These are phyloP conservation scores for Torulaspora indica DNA, from an alignment of 805 yeast species.

Conservation along the genomic window DNA sequence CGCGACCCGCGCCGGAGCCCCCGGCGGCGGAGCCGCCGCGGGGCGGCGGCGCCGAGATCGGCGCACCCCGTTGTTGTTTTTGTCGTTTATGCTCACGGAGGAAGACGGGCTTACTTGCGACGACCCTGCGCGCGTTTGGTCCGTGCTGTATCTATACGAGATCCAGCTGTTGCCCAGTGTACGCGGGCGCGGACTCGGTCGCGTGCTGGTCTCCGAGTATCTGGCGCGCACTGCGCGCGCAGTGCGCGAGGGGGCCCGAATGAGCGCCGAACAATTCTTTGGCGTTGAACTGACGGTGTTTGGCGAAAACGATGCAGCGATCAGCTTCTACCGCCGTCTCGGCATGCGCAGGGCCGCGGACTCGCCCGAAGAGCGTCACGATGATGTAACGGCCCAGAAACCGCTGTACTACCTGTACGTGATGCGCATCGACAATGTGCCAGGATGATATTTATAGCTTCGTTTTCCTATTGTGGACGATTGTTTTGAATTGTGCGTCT, in stretches of 20 bases:
- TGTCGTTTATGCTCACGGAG: slow-evolving; percentile 30
- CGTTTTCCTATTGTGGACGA: too few relatives aligned
- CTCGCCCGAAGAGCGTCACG: slow-evolving; percentile 22
- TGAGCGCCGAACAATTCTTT: slow-evolving; percentile 4
- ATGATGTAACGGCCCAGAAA: not conserved
- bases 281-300: slow-evolving; percentile 33
- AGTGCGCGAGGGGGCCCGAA: not conserved
- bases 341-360: slow-evolving; percentile 22
- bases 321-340: slow-evolving; percentile 21
- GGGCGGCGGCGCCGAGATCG: slow-evolving; percentile 5
- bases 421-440: not conserved
- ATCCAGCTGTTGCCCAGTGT: slow-evolving; percentile 23
- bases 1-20: not conserved
- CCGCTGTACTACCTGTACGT: slow-evolving; percentile 5
- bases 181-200: slow-evolving; percentile 25
- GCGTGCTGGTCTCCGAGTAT: slow-evolving; percentile 11
- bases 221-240: slow-evolving; percentile 3
- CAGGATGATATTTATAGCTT: not conserved
- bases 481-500: too few relatives aligned
- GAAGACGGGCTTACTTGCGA: slow-evolving; percentile 19
- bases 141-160: slow-evolving; percentile 33
- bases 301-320: slow-evolving; percentile 25
- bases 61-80: slow-evolving; percentile 12
- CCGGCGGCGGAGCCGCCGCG: not conserved
- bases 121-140: slow-evolving; percentile 1